Conservation (phyloP, 768 basidiomycete species). For the Boletus coccyginus region DNA sequence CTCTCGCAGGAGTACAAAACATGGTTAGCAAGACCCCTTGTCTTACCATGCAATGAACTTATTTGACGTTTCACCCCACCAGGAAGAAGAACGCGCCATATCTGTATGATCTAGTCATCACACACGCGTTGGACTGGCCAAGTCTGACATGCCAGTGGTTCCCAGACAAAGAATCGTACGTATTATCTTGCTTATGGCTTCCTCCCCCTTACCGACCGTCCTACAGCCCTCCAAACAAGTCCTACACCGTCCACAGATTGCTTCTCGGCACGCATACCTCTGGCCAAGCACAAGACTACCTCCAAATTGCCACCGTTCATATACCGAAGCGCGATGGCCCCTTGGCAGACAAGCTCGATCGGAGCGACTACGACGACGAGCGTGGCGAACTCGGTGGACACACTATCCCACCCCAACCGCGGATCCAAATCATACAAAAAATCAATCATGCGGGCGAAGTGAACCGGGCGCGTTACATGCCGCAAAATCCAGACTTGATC, state of each 20-base stretch:
- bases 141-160: constrained; percentile 99
- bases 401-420: constrained; percentile 77
- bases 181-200: background rate
- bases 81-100: constrained; percentile 99
- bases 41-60: background rate
- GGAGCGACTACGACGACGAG: constrained; percentile 84
- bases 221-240: constrained; percentile 79
- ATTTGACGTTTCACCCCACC: constrained; percentile 4
- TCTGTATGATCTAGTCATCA: constrained; percentile 95
- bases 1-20: constrained; percentile 74
- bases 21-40: constrained; percentile 47
- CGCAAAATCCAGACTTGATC: constrained; percentile 95
- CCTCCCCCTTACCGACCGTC: background rate
- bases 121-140: constrained; percentile 98
- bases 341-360: constrained; percentile 75
- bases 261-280: constrained; percentile 98
- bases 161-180: constrained; percentile 92
- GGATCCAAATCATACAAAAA: constrained; percentile 86
- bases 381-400: constrained; percentile 94
- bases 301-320: constrained; percentile 93
- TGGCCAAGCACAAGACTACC: constrained; percentile 88
- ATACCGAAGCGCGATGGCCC: constrained; percentile 79
- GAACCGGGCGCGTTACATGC: constrained; percentile 98
- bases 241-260: constrained; percentile 93
- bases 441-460: constrained; percentile 97